Conservation (phyloP, 305 asterid species). For the Caryopteris hybrid region DNA sequence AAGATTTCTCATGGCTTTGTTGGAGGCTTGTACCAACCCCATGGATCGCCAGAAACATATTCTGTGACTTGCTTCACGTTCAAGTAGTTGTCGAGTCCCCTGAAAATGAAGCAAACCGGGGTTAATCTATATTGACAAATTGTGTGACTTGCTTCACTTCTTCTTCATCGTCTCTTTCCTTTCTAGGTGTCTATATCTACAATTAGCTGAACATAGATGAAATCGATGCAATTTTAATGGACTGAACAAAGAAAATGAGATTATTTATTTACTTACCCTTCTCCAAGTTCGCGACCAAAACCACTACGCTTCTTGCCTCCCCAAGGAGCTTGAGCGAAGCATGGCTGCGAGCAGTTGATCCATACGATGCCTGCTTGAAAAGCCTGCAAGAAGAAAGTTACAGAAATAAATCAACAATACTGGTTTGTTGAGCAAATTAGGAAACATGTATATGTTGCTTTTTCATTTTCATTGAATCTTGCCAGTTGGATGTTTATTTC, state of each 20-base stretch:
- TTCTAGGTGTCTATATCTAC: no score
- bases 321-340: slow-evolving; percentile 95
- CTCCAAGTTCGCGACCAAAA: slow-evolving; percentile 97
- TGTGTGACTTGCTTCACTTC: no score
- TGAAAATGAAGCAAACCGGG: slow-evolving; percentile 17
- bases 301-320: slow-evolving; percentile 99
- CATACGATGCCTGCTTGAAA: slow-evolving; percentile 80
- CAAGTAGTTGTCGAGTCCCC: slow-evolving; percentile 93
- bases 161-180: no score
- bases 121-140: no score
- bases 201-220: no score
- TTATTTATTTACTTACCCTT: slow-evolving; percentile 59
- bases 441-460: no score
- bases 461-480: no score
- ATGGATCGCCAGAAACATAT: slow-evolving; percentile 56
- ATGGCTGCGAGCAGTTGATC: slow-evolving; percentile 97
- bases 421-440: no score
- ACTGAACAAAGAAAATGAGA: no score
- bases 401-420: no score
- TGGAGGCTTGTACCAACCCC: slow-evolving; percentile 92
- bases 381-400: slow-evolving; percentile 75
- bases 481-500: no score
- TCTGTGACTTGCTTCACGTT: slow-evolving; percentile 83
- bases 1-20: slow-evolving; percentile 67
- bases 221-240: not conserved